Evolutionary conservation across 257 asterid species (phyloP).

Genomic region (Solanum chilense): DNA sequence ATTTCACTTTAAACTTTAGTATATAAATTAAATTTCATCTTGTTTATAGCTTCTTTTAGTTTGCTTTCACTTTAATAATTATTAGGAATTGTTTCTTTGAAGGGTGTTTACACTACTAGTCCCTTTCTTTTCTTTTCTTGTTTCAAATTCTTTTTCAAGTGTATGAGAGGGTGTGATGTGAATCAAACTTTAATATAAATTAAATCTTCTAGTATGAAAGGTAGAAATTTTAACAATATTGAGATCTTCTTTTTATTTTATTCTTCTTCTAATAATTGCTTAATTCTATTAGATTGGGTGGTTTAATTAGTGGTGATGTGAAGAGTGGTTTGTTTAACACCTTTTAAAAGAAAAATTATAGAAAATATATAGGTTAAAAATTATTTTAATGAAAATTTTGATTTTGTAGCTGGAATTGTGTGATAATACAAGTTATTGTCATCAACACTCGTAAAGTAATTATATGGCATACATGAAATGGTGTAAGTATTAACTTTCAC

Average conservation of each 20-base stretch:
- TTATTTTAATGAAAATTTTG: neutral
- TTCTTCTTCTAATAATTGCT: neutral
- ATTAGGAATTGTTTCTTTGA: neutral
- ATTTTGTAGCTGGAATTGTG: neutral
- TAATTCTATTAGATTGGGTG: neutral
- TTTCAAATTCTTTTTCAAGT: neutral
- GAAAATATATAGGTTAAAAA: neutral
- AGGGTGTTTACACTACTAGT: neutral
- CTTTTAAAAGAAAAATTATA: too few relatives aligned
- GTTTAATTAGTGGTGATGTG: neutral
- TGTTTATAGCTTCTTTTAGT: neutral
- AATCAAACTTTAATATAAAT: neutral
- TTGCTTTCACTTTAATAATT: neutral
- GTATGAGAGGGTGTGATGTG: neutral
- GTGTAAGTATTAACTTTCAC: slow-evolving; percentile 29
- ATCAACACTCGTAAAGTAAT: neutral
- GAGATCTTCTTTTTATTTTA: neutral
- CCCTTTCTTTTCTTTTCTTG: neutral
- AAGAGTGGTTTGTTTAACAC: too few relatives aligned
- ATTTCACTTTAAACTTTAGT: neutral
- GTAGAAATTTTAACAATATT: neutral
- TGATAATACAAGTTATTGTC: neutral
- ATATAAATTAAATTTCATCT: neutral
- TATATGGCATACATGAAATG: slow-evolving; percentile 4
- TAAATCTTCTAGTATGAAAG: neutral